Evolutionary conservation across 106 monocot genomes (phyloP), one percentile per base, ranked within the genome.

Genomic region (Dactylorhiza incarnata): DNA sequence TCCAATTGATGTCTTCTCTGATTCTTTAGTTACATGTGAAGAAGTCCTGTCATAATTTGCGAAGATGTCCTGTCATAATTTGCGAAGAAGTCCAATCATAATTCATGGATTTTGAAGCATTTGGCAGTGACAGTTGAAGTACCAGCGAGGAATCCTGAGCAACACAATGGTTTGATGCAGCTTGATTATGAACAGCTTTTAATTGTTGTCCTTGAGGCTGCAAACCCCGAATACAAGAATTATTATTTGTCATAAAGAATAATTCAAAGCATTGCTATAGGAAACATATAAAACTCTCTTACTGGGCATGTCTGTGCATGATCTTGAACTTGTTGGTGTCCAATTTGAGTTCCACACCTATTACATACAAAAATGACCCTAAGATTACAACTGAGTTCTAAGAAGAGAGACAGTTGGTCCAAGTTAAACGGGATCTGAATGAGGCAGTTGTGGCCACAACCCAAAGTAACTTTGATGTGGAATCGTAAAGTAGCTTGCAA

Each of bases 361-460:
- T 99, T 99, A 72, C 97, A 99, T 2, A 99, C 82, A 56, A 99
- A n/a, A n/a, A n/a, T n/a, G n/a, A n/a, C n/a, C n/a, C n/a, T n/a
- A n/a, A n/a, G n/a, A n/a, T n/a, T n/a, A n/a, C n/a, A n/a, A n/a
- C n/a, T n/a, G n/a, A n/a, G n/a, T n/a, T n/a, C n/a, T n/a, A n/a
- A n/a, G n/a, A n/a, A n/a, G n/a, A n/a, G n/a, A n/a, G n/a, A n/a
- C n/a, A n/a, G n/a, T n/a, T n/a, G n/a, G n/a, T n/a, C n/a, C n/a
- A n/a, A n/a, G n/a, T n/a, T n/a, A n/a, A n/a, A n/a, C n/a, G n/a
- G n/a, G n/a, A n/a, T n/a, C n/a, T n/a, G n/a, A n/a, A n/a, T n/a
- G n/a, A n/a, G n/a, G n/a, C n/a, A n/a, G n/a, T n/a, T n/a, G n/a
- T n/a, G n/a, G n/a, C n/a, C n/a, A n/a, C n/a, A n/a, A n/a, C n/a